A percentile compares a stretch with the other conserved stretches of the same genome.
Conservation (phyloP, 495 filamentous ascomycete species). For the Lasiosphaeria miniovina region DNA sequence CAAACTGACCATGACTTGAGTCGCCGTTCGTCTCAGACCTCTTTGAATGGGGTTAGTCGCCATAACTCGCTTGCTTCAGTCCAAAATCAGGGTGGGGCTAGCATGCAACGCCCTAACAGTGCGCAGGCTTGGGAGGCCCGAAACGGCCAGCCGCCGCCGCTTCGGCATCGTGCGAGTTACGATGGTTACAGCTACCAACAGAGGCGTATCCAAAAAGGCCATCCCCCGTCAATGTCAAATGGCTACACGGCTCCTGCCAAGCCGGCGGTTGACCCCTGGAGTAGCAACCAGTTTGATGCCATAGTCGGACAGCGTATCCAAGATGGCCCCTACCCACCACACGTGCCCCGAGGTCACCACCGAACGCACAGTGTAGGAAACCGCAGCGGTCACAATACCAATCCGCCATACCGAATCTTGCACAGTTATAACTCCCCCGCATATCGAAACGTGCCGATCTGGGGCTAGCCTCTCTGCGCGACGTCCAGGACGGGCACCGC, state of each 20-base stretch:
- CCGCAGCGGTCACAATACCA: conserved; percentile 11
- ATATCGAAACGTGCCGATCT: conserved; percentile 44
- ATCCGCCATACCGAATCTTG: conserved; percentile 40
- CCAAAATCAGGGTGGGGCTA: conserved; percentile 18
- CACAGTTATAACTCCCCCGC: conserved; percentile 51
- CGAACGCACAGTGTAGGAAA: conserved; percentile 39
- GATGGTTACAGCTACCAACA: conserved; percentile 34
- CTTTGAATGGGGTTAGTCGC: conserved; percentile 30
- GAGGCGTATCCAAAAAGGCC: conserved; percentile 17
- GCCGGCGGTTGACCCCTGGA: conserved; percentile 28
- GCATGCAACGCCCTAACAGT: conserved; percentile 24
- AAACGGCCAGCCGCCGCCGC: conserved; percentile 18
- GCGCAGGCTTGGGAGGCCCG: conserved; percentile 25
- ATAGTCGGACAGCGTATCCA: conserved; percentile 29
- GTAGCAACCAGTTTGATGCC: conserved; percentile 28
- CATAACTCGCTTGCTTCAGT: conserved; percentile 28
- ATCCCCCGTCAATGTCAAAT: conserved; percentile 39
- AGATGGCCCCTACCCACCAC: conserved; percentile 27
- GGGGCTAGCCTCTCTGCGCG: conserved; percentile 31
- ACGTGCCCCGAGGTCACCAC: conserved; percentile 34
- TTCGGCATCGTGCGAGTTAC: conserved; percentile 42
- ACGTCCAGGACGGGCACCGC: neutral
- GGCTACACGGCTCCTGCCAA: conserved; percentile 31
- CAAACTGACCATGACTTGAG: conserved; percentile 31
- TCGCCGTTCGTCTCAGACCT: conserved; percentile 26